Base-by-base conservation (phyloP, 2,329 filamentous ascomycete genomes). In the Fusarium chlamydosporum region DNA sequence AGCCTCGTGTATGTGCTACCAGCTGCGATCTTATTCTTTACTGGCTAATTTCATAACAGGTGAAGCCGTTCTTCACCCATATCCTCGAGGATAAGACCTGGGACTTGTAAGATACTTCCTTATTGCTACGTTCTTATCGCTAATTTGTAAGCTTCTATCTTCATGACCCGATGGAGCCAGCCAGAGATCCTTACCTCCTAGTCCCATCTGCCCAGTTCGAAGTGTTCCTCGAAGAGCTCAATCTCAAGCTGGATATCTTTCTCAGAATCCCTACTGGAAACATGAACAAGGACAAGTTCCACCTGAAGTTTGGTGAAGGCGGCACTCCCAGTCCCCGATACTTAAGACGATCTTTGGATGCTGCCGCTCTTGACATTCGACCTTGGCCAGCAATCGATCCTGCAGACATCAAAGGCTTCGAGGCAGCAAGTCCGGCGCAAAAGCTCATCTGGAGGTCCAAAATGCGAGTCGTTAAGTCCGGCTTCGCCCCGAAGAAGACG, bases 141-240 rank as follows among this genome's bases (percentile, higher is more conserved):
- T 75, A 52, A 75, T 27, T 18, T 12, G 18, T 15, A 47, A 92
- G 91, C 56, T 93, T 90, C 78, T 94, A 92, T 76, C 74, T 93
- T 35, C 83, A 89, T 74, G 81, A 86, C 47, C 85, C 87, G 0
- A 76, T 80, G 4, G 69, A 80, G 9, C 78, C 81, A 15, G 77
- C 81, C 31, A 84, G 84, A 51, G 70, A 74, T 9, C 87, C 89
- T 2, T 81, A 91, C 27, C 78, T 95, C 26, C 84, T 97, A 35
- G 86, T 96, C 1, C 87, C 89, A 1, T 88, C 88, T 2, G 71
- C 75, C 2, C 91, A 97, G 75, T 86, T 94, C 35, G 79, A 88
- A 60, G 75, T 81, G 11, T 86, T 96, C 7, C 81, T 97, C 0
- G 74, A 83, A 4, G 82, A 86, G 6, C 87, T 95, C 76, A 94